These are phyloP conservation scores for Debaryomyces sp. DNA, from an alignment of 1,139 yeast species.

Conservation along the genomic window DNA sequence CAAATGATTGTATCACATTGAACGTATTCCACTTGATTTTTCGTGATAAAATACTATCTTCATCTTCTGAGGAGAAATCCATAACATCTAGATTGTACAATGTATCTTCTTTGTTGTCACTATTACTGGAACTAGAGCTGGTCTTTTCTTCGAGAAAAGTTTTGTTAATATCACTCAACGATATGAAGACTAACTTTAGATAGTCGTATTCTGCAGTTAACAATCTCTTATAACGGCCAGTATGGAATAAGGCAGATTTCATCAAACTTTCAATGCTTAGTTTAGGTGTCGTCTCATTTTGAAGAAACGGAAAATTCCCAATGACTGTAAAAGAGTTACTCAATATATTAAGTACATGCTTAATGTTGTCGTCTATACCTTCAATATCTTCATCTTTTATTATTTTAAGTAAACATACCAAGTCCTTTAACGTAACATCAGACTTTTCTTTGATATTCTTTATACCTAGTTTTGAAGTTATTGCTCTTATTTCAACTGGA, in stretches of 20 bases:
- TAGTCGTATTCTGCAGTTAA: constrained; percentile 26
- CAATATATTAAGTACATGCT: constrained; percentile 17
- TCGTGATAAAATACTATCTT: constrained; percentile 14
- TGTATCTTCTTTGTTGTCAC: background rate
- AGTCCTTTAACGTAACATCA: constrained; percentile 23
- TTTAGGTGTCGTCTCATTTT: constrained; percentile 14
- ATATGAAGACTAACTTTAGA: constrained; percentile 28
- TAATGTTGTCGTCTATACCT: constrained; percentile 11
- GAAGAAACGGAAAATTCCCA: constrained; percentile 36
- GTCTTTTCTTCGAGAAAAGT: background rate
- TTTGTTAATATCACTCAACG: constrained; percentile 15
- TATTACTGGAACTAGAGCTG: background rate
- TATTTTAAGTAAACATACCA: constrained; percentile 25
- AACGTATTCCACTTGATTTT: constrained; percentile 29
- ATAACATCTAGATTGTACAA: constrained; percentile 5
- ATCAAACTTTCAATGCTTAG: constrained; percentile 29
- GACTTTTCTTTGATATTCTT: constrained; percentile 21
- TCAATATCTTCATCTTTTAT: constrained; percentile 13
- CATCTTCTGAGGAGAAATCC: constrained; percentile 14
- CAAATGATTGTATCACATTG: constrained; percentile 20
- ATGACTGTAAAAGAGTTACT: constrained; percentile 28
- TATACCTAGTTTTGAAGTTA: constrained; percentile 25
- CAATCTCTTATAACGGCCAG: constrained; percentile 26
- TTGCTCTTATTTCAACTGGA: constrained; percentile 27
- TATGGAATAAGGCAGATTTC: constrained; percentile 27